These are phyloP conservation scores for Pseudonitzschia delicatissima DNA, from an alignment of 108 stramenopile species.

Conservation along the genomic window DNA sequence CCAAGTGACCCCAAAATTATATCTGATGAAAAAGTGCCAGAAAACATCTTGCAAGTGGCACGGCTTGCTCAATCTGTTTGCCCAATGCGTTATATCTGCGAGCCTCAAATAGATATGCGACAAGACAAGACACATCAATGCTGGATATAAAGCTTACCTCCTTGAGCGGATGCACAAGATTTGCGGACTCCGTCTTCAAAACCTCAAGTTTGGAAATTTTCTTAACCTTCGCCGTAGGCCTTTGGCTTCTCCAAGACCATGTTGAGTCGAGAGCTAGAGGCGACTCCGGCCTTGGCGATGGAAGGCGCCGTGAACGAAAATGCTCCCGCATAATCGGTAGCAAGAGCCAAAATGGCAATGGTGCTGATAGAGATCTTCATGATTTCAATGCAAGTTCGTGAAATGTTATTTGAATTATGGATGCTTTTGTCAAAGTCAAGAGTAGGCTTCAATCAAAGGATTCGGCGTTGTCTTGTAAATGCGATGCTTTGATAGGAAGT, in stretches of 20 bases:
- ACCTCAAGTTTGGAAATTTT: conserved; percentile 76
- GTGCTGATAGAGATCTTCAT: conserved; percentile 27
- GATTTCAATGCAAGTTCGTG: not conserved
- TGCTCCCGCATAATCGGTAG: conserved; percentile 7
- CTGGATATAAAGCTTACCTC: conserved; percentile 43
- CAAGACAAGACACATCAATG: conserved; percentile 84
- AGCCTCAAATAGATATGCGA: conserved; percentile 92
- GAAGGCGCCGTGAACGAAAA: conserved; percentile 1
- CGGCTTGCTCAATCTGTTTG: conserved; percentile 89
- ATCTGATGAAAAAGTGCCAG: conserved; percentile 32
- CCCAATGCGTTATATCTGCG: conserved; percentile 81
- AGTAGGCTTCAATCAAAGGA: not conserved
- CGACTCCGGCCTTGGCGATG: conserved; percentile 1
- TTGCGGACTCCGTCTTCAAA: conserved; percentile 63
- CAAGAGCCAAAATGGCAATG: conserved; percentile 11
- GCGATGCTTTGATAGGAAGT: not conserved
- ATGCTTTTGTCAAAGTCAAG: not conserved
- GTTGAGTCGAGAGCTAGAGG: conserved; percentile 17
- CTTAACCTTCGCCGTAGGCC: conserved; percentile 44
- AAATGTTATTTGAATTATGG: not conserved
- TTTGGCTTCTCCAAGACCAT: conserved; percentile 75
- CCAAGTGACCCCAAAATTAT: too few species aligned
- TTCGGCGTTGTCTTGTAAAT: not conserved
- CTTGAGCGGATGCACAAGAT: conserved; percentile 69
- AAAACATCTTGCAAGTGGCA: conserved; percentile 88